Conservation (phyloP, 1,284 basidiomycete species). For the Wallemia ichthyophaga region DNA sequence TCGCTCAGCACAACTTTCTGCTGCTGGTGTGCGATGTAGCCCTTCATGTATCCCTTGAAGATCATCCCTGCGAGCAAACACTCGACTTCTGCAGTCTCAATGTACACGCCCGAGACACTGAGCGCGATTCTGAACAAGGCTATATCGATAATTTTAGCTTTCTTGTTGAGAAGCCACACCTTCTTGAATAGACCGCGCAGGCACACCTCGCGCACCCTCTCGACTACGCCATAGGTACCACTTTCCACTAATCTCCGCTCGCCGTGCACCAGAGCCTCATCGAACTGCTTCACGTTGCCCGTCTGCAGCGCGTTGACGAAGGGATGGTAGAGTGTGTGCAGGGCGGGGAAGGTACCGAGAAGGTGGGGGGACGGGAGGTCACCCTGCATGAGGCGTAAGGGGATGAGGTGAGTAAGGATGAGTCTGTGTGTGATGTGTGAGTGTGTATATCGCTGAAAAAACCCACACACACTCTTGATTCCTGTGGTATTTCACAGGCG, state of each 20-base stretch:
- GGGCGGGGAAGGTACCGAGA: slow-evolving; percentile 33
- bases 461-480: slow-evolving; percentile 42
- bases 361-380: slow-evolving; percentile 42
- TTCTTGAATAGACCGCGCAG: slow-evolving; percentile 54
- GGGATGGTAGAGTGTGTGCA: slow-evolving; percentile 43
- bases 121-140: slow-evolving; percentile 42
- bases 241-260: slow-evolving; percentile 44
- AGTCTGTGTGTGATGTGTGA: slow-evolving; percentile 22
- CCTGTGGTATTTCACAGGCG: slow-evolving; percentile 29
- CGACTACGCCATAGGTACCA: slow-evolving; percentile 56
- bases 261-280: slow-evolving; percentile 32
- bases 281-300: slow-evolving; percentile 54
- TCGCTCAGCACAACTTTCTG: slow-evolving; percentile 68
- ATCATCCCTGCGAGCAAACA: slow-evolving; percentile 84
- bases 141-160: slow-evolving; percentile 42
- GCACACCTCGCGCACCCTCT: slow-evolving; percentile 60
- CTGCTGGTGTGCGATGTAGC: slow-evolving; percentile 85
- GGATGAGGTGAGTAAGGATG: slow-evolving; percentile 66
- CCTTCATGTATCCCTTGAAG: slow-evolving; percentile 63
- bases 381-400: slow-evolving; percentile 56
- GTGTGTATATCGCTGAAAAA: neutral
- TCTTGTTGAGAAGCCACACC: slow-evolving; percentile 51
- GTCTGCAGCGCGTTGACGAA: slow-evolving; percentile 45
- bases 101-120: slow-evolving; percentile 26
- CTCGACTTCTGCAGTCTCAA: slow-evolving; percentile 48